These are phyloP conservation scores for Fusarium nodosum DNA, from an alignment of 2,329 filamentous ascomycete species.

Conservation along the genomic window DNA sequence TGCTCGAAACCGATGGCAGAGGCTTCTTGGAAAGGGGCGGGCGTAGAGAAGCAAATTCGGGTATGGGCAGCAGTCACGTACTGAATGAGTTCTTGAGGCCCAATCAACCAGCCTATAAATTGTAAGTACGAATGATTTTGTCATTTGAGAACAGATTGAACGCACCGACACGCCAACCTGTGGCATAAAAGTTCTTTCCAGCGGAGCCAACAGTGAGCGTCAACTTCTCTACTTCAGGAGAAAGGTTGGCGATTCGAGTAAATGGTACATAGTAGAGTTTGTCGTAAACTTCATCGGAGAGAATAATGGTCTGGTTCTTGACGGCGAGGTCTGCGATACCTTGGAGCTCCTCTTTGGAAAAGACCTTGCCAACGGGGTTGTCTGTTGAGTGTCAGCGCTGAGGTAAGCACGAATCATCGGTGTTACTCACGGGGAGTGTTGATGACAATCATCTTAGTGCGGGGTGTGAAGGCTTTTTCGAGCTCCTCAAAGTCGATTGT, in stretches of 20 bases:
- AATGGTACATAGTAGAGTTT: conserved; percentile 95
- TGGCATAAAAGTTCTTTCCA: conserved; percentile 98
- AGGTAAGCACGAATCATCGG: not conserved
- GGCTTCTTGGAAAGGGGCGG: conserved; percentile 94
- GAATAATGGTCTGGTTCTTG: conserved; percentile 92
- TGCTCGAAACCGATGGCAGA: conserved; percentile 94
- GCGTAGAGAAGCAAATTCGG: conserved; percentile 94
- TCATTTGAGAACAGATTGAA: not conserved
- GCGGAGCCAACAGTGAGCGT: conserved; percentile 96
- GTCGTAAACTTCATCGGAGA: conserved; percentile 95
- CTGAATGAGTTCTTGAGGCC: conserved; percentile 87
- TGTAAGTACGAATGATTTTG: not conserved
- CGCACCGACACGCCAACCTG: conserved; percentile 88
- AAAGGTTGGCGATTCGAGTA: conserved; percentile 90
- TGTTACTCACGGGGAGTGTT: conserved; percentile 73
- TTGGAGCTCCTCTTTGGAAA: conserved; percentile 84
- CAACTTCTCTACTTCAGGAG: conserved; percentile 86
- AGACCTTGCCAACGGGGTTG: conserved; percentile 97
- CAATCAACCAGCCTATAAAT: conserved; percentile 83
- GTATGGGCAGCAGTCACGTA: conserved; percentile 95
- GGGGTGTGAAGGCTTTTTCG: conserved; percentile 82
- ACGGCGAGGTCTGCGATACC: conserved; percentile 90
- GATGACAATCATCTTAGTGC: conserved; percentile 96
- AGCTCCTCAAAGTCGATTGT: conserved; percentile 86
- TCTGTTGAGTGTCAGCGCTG: conserved; percentile 62